Evolutionary conservation across 371 early-diverging fungal species (phyloP).

Genomic region (Umbelopsis sp.): DNA sequence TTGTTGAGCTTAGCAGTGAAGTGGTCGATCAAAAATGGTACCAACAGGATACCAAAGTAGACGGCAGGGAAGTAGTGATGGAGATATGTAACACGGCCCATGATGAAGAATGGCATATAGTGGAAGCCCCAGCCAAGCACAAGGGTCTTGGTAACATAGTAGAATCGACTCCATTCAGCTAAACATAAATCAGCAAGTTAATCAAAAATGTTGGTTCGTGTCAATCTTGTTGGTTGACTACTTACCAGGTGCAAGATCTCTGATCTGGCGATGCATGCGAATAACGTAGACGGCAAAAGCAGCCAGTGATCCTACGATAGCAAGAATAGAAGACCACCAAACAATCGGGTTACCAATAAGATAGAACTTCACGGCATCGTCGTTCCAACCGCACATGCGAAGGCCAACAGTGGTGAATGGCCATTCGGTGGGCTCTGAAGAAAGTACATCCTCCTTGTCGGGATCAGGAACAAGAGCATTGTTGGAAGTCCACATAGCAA

Average conservation of each 20-base stretch:
- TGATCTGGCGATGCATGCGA: conserved; percentile 69
- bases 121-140: conserved; percentile 95
- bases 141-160: conserved; percentile 71
- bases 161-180: conserved; percentile 79
- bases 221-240: background rate
- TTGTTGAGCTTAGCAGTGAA: conserved; percentile 37
- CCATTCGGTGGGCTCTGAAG: conserved; percentile 95
- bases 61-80: conserved; percentile 99
- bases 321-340: conserved; percentile 90
- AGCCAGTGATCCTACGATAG: conserved; percentile 59
- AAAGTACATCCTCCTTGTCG: conserved; percentile 91
- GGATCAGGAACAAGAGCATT: conserved; percentile 97
- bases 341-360: conserved; percentile 96
- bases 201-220: background rate
- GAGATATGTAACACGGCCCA: conserved; percentile 97
- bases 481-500: conserved; percentile 98
- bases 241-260: conserved; percentile 61
- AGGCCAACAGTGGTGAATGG: conserved; percentile 91
- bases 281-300: conserved; percentile 60
- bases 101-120: conserved; percentile 96
- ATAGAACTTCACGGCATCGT: conserved; percentile 88
- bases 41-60: conserved; percentile 89
- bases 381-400: conserved; percentile 98
- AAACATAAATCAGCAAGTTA: background rate
- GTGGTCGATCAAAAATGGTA: conserved; percentile 77